Conservation (phyloP, 306 rosid genomes). For the Ochetophila trinervis region DNA sequence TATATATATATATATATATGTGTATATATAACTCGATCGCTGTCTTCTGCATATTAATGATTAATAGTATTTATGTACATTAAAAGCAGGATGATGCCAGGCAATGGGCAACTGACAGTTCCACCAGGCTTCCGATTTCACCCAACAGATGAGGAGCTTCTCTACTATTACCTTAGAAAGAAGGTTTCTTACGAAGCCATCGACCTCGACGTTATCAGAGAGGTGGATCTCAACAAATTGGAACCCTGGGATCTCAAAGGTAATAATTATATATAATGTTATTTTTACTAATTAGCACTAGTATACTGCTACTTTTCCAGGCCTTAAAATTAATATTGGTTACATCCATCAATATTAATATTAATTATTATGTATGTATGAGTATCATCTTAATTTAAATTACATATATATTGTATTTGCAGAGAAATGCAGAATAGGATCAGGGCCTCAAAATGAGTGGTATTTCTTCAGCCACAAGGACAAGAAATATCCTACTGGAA, state of each 20-base stretch:
- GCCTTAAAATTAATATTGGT: too few species aligned
- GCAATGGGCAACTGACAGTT: conserved; percentile 77
- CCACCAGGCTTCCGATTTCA: conserved; percentile 97
- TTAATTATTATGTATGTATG: neutral
- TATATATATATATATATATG: too few species aligned
- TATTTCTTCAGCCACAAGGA: conserved; percentile 98
- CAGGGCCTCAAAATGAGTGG: conserved; percentile 96
- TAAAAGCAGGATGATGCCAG: conserved; percentile 47
- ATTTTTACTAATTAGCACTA: neutral
- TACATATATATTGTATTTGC: conserved; percentile 10
- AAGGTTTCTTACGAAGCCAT: conserved; percentile 92
- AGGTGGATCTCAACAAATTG: conserved; percentile 89
- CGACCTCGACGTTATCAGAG: conserved; percentile 90
- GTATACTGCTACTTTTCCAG: too few species aligned
- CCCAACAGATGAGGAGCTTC: conserved; percentile 98
- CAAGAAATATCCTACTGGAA: conserved; percentile 96
- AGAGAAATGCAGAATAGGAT: conserved; percentile 92
- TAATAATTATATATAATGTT: neutral
- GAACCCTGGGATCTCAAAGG: conserved; percentile 99
- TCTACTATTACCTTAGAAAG: conserved; percentile 89
- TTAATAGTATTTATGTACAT: neutral
- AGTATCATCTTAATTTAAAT: neutral
- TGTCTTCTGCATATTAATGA: too few species aligned
- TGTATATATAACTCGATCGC: too few species aligned
- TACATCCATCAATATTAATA: neutral